phyloP scores from a whole-genome alignment of 2,329 filamentous ascomycete species.

The Botrytis byssoidea region DNA sequence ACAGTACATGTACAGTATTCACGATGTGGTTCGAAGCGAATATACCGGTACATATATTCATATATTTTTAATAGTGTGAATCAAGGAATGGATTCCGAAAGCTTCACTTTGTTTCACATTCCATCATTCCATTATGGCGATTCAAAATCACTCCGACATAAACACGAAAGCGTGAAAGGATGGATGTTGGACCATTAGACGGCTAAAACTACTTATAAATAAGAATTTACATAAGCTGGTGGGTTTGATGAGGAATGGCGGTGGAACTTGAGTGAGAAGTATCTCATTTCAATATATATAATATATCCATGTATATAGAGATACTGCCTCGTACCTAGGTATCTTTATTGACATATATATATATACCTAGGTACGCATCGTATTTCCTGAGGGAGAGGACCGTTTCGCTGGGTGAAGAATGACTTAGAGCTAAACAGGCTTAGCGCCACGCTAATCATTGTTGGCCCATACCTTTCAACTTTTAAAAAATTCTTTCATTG shows the following conservation, averaged over 20 bases:
- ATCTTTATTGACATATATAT: not conserved
- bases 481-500: constrained; percentile 20
- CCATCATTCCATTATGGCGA: not conserved
- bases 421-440: not conserved
- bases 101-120: not conserved
- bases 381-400: not conserved
- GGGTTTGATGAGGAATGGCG: not conserved
- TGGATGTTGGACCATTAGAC: not conserved
- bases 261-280: not conserved
- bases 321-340: not conserved
- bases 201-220: not conserved
- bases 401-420: not conserved
- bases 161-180: not conserved
- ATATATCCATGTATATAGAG: not conserved
- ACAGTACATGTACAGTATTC: not conserved
- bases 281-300: not conserved
- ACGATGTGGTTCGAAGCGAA: not conserved
- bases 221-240: not conserved
- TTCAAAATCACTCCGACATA: not conserved
- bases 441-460: constrained; percentile 8
- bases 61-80: not conserved
- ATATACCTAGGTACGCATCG: no score
- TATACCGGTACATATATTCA: not conserved
- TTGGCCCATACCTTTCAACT: not conserved
- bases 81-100: not conserved